Evolutionary conservation across 805 yeast genomes (phyloP), one percentile per base, ranked within the genome.

Genomic region (Nakazawaea holstii): DNA sequence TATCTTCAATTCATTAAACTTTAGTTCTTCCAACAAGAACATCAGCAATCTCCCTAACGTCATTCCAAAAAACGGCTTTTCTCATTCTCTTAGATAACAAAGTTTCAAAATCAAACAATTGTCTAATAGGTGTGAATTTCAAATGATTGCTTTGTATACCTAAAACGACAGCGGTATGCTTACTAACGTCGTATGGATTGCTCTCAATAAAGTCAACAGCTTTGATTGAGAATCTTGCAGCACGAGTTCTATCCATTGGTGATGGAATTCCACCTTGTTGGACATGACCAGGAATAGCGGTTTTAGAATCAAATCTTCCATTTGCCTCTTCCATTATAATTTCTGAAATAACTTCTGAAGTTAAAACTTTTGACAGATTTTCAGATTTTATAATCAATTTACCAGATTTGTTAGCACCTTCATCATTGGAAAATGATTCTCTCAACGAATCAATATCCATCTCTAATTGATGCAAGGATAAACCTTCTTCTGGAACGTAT

Each of bases 231-330:
- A 82, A 79, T 60, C 88, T 76, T 3, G 85, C 79, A 6, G 88
- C 91, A 57, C 81, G 72, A 1, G 85, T 80, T 68, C 95, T 73
- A 63, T 87, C 95, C 62, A 84, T 82, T 30, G 91, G 77, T 0
- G 88, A 77, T 48, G 95, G 94, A 29, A 79, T 67, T 44, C 82
- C 82, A 60, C 95, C 95, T 62, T 87, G 95, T 67, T 87, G 94
- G 30, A 86, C 91, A 60, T 86, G 95, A 20, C 95, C 94, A 24
- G 95, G 95, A 47, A 83, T 73, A 10, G 94, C 94, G 6, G 91
- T 80, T 62, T 83, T 81, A 20, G 88, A 80, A 56, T 86, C 92
- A 55, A 84, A 87, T 56, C 79, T 73, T 31, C 84, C 83, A 17
- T 74, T 67, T 28, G 82, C 77, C 51, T 80, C 81, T 54, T 79